Percentiles rank a stretch among this genome's conserved stretches.
Conservation (phyloP, 2,329 filamentous ascomycete species). For the Stachybotrys echinatus region DNA sequence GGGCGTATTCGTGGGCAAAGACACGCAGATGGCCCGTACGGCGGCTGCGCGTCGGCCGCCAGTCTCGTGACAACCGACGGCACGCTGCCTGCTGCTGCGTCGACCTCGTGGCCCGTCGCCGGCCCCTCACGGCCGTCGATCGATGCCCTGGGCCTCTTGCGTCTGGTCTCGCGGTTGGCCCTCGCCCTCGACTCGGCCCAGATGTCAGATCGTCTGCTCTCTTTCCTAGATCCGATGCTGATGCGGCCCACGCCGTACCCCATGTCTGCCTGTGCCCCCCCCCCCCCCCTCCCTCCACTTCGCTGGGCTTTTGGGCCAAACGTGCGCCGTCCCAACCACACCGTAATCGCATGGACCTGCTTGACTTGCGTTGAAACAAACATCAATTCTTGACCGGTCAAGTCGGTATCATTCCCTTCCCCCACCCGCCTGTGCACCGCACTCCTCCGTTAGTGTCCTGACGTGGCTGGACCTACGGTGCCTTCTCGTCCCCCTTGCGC, state of each 20-base stretch:
- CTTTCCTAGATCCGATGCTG: background rate
- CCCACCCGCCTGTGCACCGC: background rate
- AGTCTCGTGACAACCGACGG: background rate
- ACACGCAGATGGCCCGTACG: background rate
- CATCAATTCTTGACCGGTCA: background rate
- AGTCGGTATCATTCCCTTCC: background rate
- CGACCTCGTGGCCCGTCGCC: background rate
- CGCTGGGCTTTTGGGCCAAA: background rate
- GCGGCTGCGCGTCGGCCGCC: background rate
- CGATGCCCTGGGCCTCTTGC: background rate
- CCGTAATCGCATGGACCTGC: background rate
- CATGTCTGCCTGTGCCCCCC: background rate
- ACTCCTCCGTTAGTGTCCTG: background rate
- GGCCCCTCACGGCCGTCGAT: background rate
- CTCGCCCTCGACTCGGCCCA: background rate
- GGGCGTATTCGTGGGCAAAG: background rate
- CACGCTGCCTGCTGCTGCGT: background rate
- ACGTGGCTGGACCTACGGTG: background rate
- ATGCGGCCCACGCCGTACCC: background rate
- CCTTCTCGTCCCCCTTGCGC: too few relatives aligned
- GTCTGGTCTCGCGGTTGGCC: too few relatives aligned
- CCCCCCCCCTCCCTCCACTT: background rate
- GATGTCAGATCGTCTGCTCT: background rate
- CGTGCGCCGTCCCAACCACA: background rate
- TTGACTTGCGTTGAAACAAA: background rate